Evolutionary conservation across 305 asterid genomes (phyloP).

Genomic region (Solanum hybrid): DNA sequence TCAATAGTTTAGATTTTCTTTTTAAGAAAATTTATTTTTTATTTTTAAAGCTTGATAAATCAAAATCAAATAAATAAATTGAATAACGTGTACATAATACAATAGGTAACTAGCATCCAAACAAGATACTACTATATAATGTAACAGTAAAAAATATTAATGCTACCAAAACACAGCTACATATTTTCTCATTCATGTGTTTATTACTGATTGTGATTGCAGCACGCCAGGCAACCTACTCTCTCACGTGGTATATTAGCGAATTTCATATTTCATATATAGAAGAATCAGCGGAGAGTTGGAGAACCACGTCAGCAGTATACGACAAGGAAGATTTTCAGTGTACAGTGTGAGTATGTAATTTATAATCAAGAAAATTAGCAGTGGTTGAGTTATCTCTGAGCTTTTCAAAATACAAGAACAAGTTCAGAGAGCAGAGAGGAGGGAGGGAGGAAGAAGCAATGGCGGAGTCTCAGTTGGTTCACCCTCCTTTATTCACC

Average conservation of each 20-base stretch:
- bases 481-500: slow-evolving; percentile 66
- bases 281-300: background rate
- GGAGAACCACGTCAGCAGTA: background rate
- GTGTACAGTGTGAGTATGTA: background rate
- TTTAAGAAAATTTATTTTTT: fast-evolving
- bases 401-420: background rate
- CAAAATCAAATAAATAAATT: background rate
- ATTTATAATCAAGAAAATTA: background rate
- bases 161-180: background rate
- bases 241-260: background rate
- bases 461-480: slow-evolving; percentile 55
- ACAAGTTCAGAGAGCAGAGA: background rate
- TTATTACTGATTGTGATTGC: background rate
- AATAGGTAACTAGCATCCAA: background rate
- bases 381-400: background rate
- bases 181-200: background rate
- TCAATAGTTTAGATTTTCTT: background rate
- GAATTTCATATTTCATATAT: background rate
- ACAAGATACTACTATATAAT: too few relatives aligned
- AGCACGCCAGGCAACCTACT: background rate
- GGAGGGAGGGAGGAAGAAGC: background rate
- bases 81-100: background rate
- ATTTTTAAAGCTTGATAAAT: background rate
- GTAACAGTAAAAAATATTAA: background rate
- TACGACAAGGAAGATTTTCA: background rate